phyloP scores from a whole-genome alignment of 2,329 filamentous ascomycete genomes.

The Trichoderma harzianum region DNA sequence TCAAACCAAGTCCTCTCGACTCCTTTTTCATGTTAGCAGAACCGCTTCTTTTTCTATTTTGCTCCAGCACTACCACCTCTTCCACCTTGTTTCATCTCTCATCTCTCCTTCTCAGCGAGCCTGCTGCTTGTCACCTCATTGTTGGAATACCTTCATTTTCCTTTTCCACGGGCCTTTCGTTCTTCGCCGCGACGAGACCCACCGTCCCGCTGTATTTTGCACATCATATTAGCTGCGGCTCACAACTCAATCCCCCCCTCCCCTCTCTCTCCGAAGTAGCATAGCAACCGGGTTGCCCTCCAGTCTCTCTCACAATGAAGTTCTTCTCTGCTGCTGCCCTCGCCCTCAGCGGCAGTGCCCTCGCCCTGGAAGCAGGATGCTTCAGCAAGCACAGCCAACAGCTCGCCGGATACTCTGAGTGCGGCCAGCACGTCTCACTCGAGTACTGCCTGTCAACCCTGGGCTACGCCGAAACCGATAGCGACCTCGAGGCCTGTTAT shows the following conservation, averaged over 20 bases:
- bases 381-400: conserved; percentile 37
- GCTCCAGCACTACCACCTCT: conserved; percentile 1
- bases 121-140: neutral
- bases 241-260: neutral
- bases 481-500: conserved; percentile 40
- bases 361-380: conserved; percentile 37
- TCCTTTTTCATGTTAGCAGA: conserved; percentile 19
- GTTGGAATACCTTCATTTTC: neutral
- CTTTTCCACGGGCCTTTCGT: neutral
- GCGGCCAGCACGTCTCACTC: conserved; percentile 43
- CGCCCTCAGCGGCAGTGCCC: conserved; percentile 34
- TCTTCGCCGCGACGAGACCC: neutral
- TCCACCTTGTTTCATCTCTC: neutral
- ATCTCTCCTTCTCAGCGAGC: neutral
- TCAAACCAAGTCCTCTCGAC: conserved; percentile 11
- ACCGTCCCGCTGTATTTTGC: neutral
- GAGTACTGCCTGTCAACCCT: conserved; percentile 41
- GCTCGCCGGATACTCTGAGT: conserved; percentile 41
- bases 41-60: conserved; percentile 8
- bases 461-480: conserved; percentile 28
- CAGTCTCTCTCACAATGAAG: conserved; percentile 10
- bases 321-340: conserved; percentile 22
- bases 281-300: neutral
- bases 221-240: neutral
- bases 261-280: neutral